phyloP scores from a whole-genome alignment of 441 rosid species.

The Macaranga tanarius region DNA sequence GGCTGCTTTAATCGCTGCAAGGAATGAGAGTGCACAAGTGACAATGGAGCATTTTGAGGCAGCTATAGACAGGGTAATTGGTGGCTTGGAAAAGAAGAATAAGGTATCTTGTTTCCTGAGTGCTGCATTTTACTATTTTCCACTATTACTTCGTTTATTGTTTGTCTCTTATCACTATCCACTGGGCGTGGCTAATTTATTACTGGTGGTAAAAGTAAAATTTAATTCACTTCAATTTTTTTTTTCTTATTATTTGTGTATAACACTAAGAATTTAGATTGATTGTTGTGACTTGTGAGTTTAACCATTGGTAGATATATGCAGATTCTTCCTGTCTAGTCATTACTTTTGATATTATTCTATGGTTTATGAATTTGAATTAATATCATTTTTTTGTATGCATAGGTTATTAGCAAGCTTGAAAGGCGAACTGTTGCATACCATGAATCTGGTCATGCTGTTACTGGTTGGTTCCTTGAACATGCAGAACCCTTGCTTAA shows the following conservation, averaged over 20 bases:
- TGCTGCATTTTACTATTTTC: background rate
- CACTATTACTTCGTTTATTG: background rate
- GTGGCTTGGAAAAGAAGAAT: conserved; percentile 74
- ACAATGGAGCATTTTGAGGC: conserved; percentile 66
- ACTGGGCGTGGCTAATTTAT: background rate
- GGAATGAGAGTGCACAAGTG: conserved; percentile 45
- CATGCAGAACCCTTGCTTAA: conserved; percentile 69
- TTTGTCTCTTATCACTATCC: background rate
- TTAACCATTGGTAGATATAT: background rate
- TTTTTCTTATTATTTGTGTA: background rate
- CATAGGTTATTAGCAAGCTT: conserved; percentile 61
- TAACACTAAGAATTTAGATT: background rate
- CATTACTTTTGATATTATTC: background rate
- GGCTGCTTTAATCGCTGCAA: conserved; percentile 69
- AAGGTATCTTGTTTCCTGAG: conserved; percentile 34
- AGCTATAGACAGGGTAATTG: conserved; percentile 66
- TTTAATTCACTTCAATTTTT: background rate
- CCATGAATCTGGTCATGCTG: conserved; percentile 82
- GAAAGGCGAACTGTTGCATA: conserved; percentile 64
- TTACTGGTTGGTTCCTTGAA: conserved; percentile 67
- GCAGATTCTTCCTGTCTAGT: background rate
- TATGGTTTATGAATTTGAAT: no score
- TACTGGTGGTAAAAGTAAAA: background rate
- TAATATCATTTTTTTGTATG: background rate
- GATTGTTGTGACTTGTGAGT: background rate